Conservation (phyloP, 208 protist species). For the Cochliopodium minus region DNA sequence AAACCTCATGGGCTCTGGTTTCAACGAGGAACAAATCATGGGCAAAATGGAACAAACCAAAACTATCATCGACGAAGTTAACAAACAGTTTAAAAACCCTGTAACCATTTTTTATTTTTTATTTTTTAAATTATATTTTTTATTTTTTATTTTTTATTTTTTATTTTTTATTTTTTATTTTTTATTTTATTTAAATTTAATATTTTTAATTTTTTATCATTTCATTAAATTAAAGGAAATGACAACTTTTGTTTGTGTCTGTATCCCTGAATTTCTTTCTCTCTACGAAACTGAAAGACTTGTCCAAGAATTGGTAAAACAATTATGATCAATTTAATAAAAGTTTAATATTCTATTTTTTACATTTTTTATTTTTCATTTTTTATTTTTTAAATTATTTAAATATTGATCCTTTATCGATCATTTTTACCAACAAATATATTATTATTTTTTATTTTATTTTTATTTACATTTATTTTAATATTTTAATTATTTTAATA, state of each 20-base stretch:
- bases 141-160: not conserved
- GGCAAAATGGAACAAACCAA: not conserved
- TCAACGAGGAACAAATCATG: slow-evolving; percentile 21
- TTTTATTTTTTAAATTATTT: no score
- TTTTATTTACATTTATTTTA: no score
- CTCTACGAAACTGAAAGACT: slow-evolving; percentile 96
- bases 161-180: slow-evolving; percentile 11
- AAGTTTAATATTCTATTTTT: no score
- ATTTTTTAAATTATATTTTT: not conserved
- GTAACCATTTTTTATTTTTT: slow-evolving; percentile 6
- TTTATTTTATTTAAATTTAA: not conserved
- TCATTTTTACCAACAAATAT: no score
- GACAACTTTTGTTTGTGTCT: slow-evolving; percentile 92
- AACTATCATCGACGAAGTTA: not conserved
- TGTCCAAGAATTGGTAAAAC: slow-evolving; percentile 83
- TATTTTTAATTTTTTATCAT: not conserved
- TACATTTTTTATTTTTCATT: no score
- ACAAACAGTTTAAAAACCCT: slow-evolving; percentile 26
- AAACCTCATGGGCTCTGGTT: not conserved
- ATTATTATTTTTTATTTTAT: no score
- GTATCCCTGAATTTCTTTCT: slow-evolving; percentile 93
- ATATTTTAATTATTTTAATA: no score
- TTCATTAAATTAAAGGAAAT: slow-evolving; percentile 23
- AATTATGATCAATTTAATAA: no score
- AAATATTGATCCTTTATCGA: no score